Evolutionary conservation across 2,329 filamentous ascomycete genomes (phyloP).

Genomic region (Rachicladosporium sp.): DNA sequence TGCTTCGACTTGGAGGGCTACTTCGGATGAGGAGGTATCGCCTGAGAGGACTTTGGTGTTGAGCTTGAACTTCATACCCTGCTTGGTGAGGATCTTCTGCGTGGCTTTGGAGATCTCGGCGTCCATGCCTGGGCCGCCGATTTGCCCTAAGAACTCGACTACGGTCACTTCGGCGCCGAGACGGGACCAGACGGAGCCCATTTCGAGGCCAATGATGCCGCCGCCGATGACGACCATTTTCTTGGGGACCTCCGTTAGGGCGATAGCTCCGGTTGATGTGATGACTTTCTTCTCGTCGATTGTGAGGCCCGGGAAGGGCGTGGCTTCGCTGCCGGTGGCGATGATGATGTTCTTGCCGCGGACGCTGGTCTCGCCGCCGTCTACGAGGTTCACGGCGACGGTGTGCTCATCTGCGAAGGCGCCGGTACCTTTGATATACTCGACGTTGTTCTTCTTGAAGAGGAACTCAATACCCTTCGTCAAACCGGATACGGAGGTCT

Average conservation of each 20-base stretch:
- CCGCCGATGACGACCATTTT: slow-evolving; percentile 96
- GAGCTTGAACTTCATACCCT: slow-evolving; percentile 96
- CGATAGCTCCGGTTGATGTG: slow-evolving; percentile 88
- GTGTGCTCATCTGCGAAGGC: slow-evolving; percentile 68
- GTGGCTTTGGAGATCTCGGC: slow-evolving; percentile 78
- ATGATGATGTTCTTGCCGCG: slow-evolving; percentile 96
- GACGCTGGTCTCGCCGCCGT: slow-evolving; percentile 80
- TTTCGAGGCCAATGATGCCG: slow-evolving; percentile 97
- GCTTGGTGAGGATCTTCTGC: slow-evolving; percentile 89
- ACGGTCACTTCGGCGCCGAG: slow-evolving; percentile 91
- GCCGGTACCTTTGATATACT: slow-evolving; percentile 91
- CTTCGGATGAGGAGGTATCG: slow-evolving; percentile 62
- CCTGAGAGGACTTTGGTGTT: slow-evolving; percentile 88
- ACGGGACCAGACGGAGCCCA: slow-evolving; percentile 94
- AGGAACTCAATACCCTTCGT: slow-evolving; percentile 98
- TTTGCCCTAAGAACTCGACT: slow-evolving; percentile 90
- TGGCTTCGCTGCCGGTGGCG: slow-evolving; percentile 88
- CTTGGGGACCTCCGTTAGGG: slow-evolving; percentile 82
- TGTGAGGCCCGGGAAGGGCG: slow-evolving; percentile 88
- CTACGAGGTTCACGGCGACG: slow-evolving; percentile 76
- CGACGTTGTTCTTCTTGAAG: slow-evolving; percentile 98
- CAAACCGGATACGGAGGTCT: slow-evolving; percentile 72
- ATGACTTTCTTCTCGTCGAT: slow-evolving; percentile 97
- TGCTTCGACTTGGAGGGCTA: slow-evolving; percentile 78
- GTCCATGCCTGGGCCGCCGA: slow-evolving; percentile 97